These are phyloP conservation scores for Populus tremula DNA, from an alignment of 345 rosid species.

Conservation along the genomic window DNA sequence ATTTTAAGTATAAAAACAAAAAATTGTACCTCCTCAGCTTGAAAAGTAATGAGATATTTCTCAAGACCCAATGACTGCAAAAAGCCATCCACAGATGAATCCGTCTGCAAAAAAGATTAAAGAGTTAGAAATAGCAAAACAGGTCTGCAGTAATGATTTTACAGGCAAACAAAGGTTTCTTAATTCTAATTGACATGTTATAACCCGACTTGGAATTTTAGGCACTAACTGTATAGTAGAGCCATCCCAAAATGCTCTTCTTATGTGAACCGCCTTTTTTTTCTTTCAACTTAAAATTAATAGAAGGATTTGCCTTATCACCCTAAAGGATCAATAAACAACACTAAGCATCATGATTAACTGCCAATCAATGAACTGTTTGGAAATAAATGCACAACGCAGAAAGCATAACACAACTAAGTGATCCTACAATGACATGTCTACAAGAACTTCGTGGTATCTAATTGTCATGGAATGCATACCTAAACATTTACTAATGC, in stretches of 20 bases:
- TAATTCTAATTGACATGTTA: neutral
- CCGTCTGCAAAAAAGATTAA: slow-evolving; percentile 56
- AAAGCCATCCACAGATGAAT: slow-evolving; percentile 65
- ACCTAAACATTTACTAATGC: neutral
- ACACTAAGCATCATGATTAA: neutral
- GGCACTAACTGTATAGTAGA: neutral
- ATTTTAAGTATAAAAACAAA: neutral
- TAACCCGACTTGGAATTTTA: neutral
- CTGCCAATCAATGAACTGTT: neutral
- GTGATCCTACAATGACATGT: neutral
- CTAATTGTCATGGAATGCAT: neutral
- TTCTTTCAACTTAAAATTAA: neutral
- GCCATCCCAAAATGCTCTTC: neutral
- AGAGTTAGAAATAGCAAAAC: slow-evolving; percentile 7
- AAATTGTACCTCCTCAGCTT: slow-evolving; percentile 81
- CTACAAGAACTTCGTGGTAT: neutral
- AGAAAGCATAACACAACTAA: neutral
- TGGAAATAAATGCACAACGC: neutral
- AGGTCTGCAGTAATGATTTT: neutral
- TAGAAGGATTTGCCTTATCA: neutral
- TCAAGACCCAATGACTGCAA: slow-evolving; percentile 84
- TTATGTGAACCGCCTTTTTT: too few species aligned
- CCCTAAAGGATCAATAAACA: neutral
- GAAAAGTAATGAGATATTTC: slow-evolving; percentile 81
- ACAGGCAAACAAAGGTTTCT: neutral